Evolutionary conservation across 306 rosid genomes (phyloP).

Genomic region (Vigna radiata): DNA sequence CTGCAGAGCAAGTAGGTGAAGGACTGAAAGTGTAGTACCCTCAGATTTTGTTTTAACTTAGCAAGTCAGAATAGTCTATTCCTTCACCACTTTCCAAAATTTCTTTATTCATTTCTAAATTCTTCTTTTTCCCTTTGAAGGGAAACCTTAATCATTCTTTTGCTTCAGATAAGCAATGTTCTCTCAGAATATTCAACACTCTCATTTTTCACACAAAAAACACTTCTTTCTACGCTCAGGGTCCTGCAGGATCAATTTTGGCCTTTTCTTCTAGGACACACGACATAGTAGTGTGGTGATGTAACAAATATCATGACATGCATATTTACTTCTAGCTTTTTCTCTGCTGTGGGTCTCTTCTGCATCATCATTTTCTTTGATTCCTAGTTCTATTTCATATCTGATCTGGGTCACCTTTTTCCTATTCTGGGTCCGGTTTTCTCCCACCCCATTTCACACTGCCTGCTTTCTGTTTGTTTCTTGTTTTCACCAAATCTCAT

Average conservation of each 20-base stretch:
- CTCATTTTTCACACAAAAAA: slow-evolving; percentile 8
- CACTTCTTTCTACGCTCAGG: background rate
- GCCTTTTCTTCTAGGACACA: slow-evolving; percentile 16
- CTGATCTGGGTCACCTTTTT: slow-evolving; percentile 45
- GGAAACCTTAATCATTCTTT: slow-evolving; percentile 40
- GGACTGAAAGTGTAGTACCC: slow-evolving; percentile 24
- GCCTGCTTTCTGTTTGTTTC: slow-evolving; percentile 47
- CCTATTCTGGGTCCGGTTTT: slow-evolving; percentile 30
- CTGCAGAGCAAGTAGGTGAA: slow-evolving; percentile 38
- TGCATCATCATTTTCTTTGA: slow-evolving; percentile 34
- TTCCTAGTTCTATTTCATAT: slow-evolving; percentile 34
- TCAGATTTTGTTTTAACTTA: slow-evolving; percentile 42
- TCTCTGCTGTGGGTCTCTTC: slow-evolving; percentile 26
- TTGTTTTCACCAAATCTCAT: slow-evolving; percentile 8
- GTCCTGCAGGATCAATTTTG: slow-evolving; percentile 32
- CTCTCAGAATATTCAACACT: slow-evolving; percentile 23
- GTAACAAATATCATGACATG: slow-evolving; percentile 32
- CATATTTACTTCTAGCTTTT: slow-evolving; percentile 37
- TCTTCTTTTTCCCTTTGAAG: slow-evolving; percentile 36
- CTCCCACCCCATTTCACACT: slow-evolving; percentile 31
- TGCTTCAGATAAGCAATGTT: slow-evolving; percentile 37
- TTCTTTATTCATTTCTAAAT: slow-evolving; percentile 36
- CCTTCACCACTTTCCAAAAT: slow-evolving; percentile 37
- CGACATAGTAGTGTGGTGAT: background rate
- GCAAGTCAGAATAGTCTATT: slow-evolving; percentile 46